Base-by-base conservation (phyloP, 768 basidiomycete species). In the Russula sp. region DNA sequence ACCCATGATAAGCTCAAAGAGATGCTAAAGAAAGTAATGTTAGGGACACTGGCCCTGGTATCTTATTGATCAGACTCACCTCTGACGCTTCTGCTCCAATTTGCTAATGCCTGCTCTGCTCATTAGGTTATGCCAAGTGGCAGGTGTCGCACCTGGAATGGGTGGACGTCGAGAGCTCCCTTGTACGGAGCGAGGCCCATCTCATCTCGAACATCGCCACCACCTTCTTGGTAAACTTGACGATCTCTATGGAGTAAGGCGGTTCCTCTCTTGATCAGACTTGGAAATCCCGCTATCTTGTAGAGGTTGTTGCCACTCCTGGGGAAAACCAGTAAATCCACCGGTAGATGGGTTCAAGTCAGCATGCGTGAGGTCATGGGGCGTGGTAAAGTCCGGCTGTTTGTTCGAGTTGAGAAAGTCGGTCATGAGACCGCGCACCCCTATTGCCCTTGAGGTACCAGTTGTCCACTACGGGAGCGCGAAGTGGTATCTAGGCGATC, bases 191-290 rank as follows among this genome's bases (percentile, higher is more conserved):
- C 71, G 42, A 72, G 71, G 34, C 86, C 89, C 75, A 92, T 82
- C 80, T 93, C 93, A 75, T 90, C 90, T 90, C 90, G 93, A 36
- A 86, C 86, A 71, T 87, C 87, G 63, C 84, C 83, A 65, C 86
- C 82, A 42, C 89, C 85, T 75, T 94, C 91, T 72, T 98, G 96
- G 75, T 97, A 98, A 98, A 98, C 72, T 95, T 94, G 75, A 98
- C 96, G 67, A 98, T 96, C 72, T 98, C 97, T 85, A 95, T 94
- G 65, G 94, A 4, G 94, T 93, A 76, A 97, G 89, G 0, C 96
- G 97, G 72, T 98, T 95, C 80, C 91, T 94, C 76, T 97, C n/a
- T n/a, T n/a, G n/a, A n/a, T n/a, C n/a, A n/a, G n/a, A n/a, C n/a
- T n/a, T n/a, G n/a, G n/a, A n/a, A n/a, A n/a, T n/a, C n/a, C n/a